Evolutionary conservation across 192 early-diverging fungal genomes (phyloP), one percentile per base, ranked within the genome.

Genomic region (Backusella tuberculispora): DNA sequence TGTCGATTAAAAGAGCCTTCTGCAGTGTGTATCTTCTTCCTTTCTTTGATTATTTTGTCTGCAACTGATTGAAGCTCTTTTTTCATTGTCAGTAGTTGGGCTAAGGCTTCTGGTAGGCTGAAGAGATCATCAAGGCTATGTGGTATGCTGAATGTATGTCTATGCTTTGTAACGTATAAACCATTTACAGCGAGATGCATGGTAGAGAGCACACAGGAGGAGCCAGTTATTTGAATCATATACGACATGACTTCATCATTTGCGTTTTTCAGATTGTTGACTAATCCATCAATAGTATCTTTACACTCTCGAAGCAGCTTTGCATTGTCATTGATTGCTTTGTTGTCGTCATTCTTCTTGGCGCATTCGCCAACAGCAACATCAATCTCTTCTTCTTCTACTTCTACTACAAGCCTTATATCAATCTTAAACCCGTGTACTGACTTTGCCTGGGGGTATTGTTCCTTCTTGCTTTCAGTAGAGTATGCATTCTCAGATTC

Each of bases 271-370:
- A 66, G 64, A 66, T 66, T 66, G 38, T 41, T 66, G 34, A 66
- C 64, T 41, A 66, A 66, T 66, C 64, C 64, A 41, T 41, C 64
- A 34, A 66, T 66, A 66, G 64, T 66, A 41, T 66, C 24, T 41
- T 66, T 66, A 38, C 64, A 66, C 64, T 66, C 64, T 66, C 64
- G 64, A 66, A 66, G 64, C 34, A 66, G 64, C 38, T 66, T 66
- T 66, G 26, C 38, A 66, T 66, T 66, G 64, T 40, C 64, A 34
- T 66, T 66, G 64, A 38, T 66, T 66, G 64, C 24, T 66, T 66
- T 66, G 64, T 41, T 66, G 64, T 66, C 64, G 15, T 38, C 64
- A 66, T 66, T 66, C 64, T 66, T 66, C 64, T 41, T 66, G 26
- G 64, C 64, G 7, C 64, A 66, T 34, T 66, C 34, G 8, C 64